These are phyloP conservation scores for Xerocomellus amylosporus DNA, from an alignment of 768 basidiomycete genomes.

Conservation along the genomic window DNA sequence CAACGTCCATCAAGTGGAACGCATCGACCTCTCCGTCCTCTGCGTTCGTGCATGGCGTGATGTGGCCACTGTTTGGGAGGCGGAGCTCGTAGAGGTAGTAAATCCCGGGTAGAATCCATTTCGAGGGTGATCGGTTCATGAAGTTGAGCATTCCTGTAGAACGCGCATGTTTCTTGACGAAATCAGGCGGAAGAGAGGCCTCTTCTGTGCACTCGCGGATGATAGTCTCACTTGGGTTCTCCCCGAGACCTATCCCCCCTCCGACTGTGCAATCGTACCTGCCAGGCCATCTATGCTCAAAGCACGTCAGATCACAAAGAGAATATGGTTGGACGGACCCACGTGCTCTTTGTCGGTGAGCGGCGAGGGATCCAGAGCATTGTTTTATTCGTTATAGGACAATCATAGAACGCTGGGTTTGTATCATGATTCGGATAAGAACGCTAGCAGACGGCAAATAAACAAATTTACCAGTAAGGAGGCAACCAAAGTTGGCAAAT, in stretches of 20 bases:
- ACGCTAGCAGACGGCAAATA: background rate
- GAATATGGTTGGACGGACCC: slow-evolving; percentile 7
- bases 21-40: slow-evolving; percentile 43
- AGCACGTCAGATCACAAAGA: background rate
- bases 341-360: slow-evolving; percentile 41
- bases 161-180: slow-evolving; percentile 32
- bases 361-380: slow-evolving; percentile 43
- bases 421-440: background rate
- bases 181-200: slow-evolving; percentile 38
- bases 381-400: slow-evolving; percentile 26
- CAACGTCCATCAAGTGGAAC: slow-evolving; percentile 38
- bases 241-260: slow-evolving; percentile 42
- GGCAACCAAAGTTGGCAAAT: slow-evolving; percentile 42
- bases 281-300: slow-evolving; percentile 28
- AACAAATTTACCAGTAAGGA: slow-evolving; percentile 36
- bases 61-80: slow-evolving; percentile 34
- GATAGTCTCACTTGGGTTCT: slow-evolving; percentile 36
- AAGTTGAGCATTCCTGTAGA: slow-evolving; percentile 39
- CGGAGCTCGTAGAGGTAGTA: slow-evolving; percentile 46
- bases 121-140: slow-evolving; percentile 41
- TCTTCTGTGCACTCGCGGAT: slow-evolving; percentile 44
- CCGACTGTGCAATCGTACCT: slow-evolving; percentile 43
- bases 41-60: slow-evolving; percentile 36
- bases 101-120: slow-evolving; percentile 45
- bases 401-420: slow-evolving; percentile 34